Base-by-base conservation (phyloP, 805 yeast genomes). In the Lipomyces yamadae region DNA sequence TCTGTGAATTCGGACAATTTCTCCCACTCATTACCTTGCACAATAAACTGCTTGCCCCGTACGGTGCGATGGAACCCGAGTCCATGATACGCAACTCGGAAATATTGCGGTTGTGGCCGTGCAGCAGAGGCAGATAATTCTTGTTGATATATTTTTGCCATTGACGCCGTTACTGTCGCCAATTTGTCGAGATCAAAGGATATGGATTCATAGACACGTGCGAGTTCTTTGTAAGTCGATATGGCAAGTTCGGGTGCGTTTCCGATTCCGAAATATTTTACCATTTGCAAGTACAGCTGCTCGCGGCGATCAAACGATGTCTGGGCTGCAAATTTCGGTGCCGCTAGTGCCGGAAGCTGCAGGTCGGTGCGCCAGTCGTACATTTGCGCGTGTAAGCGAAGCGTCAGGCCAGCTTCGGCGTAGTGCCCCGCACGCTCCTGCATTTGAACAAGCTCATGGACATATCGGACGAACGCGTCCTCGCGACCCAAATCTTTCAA, bases 21-120 rank as follows among this genome's bases (percentile, higher is more conserved):
- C 76, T 92, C 97, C 79, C 90, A 92, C 37, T 96, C 92, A 62
- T 86, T 81, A 4, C 97, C 97, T 78, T 92, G 96, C 74, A 88
- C 90, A 61, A 92, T 89, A 75, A 88, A 92, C 67, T 87, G 87
- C 74, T 88, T 86, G 58, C 90, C 90, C 73, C 96, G 82, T 58
- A 90, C 83, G 48, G 92, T 84, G 39, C 80, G 81, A 6, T 97
- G 97, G 82, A 92, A 92, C 2, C 97, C 97, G 61, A 83, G 84
- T 15, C 97, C 97, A 75, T 90, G 84, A 74, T 89, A 91, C 29
- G 90, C 83, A 63, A 92, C 91, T 74, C 88, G 84, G 81, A 90
- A 92, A 76, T 84, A 92, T 5, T 92, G 86, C 33, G 96, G 91
- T 15, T 54, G 69, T n/a, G 69, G 63, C 15, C 62, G 34, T 13